Evolutionary conservation across 108 stramenopile genomes (phyloP).

Genomic region (Skeletonema menzelii): DNA sequence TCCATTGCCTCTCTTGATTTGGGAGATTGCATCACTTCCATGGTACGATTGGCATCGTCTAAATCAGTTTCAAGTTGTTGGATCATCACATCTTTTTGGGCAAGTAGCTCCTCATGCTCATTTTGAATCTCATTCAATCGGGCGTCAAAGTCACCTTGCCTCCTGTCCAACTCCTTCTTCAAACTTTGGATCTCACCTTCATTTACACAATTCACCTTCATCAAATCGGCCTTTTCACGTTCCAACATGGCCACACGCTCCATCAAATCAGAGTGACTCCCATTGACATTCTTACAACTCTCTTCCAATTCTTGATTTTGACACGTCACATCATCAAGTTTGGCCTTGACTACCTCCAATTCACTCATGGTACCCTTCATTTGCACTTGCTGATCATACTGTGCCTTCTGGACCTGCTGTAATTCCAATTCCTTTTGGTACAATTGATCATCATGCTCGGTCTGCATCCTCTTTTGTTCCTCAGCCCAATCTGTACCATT

Average conservation of each 20-base stretch:
- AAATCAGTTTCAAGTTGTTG: neutral
- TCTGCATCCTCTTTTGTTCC: neutral
- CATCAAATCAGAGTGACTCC: neutral
- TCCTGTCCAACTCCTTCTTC: constrained; percentile 5
- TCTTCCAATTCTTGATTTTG: constrained; percentile 1
- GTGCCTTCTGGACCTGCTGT: neutral
- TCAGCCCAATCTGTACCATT: neutral
- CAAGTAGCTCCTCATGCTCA: neutral
- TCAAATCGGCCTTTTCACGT: neutral
- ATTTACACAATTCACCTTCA: neutral
- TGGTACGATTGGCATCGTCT: neutral
- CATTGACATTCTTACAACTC: neutral
- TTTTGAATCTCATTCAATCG: neutral
- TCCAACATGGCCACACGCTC: constrained; percentile 3
- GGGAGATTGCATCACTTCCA: neutral
- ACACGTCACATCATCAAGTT: neutral
- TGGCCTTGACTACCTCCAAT: neutral
- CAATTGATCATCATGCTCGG: neutral
- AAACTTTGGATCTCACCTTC: constrained; percentile 10
- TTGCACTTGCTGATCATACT: constrained; percentile 7
- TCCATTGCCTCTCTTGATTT: neutral
- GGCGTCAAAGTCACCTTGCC: neutral
- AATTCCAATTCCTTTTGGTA: neutral
- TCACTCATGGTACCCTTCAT: neutral
- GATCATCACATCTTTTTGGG: neutral